Conservation (phyloP, 2,329 filamentous ascomycete genomes). For the Raffaelea albimanens region DNA sequence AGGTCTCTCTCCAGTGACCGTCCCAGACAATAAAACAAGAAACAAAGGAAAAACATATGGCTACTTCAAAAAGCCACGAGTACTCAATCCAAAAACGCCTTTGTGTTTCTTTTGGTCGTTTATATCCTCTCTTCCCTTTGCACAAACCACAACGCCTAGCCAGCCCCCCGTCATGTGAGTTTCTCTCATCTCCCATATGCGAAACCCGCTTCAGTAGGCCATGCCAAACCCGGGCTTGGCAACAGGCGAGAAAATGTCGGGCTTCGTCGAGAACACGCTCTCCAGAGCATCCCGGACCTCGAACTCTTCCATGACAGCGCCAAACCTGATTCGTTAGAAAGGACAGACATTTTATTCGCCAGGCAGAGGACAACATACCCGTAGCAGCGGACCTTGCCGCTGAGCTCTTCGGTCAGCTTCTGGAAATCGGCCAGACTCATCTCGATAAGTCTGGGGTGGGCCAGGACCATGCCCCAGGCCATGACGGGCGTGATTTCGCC, state of each 20-base stretch:
- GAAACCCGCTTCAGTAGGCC: neutral
- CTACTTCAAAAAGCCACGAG: no score
- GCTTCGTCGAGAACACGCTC: constrained; percentile 55
- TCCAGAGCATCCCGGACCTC: constrained; percentile 71
- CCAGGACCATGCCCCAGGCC: constrained; percentile 78
- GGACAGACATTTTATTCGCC: neutral
- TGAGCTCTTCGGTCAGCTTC: constrained; percentile 62
- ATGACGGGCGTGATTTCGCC: constrained; percentile 92
- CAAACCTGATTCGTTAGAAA: constrained; percentile 35
- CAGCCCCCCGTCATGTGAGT: no score
- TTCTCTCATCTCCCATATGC: no score
- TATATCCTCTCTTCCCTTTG: neutral
- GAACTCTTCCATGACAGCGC: constrained; percentile 56
- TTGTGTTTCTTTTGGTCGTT: neutral
- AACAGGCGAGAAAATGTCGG: constrained; percentile 16
- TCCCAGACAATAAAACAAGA: no score
- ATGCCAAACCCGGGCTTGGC: neutral
- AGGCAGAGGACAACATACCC: constrained; percentile 52
- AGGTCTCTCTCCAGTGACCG: no score
- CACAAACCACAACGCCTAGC: no score
- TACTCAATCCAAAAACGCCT: neutral
- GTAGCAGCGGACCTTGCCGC: constrained; percentile 80
- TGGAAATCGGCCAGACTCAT: constrained; percentile 61
- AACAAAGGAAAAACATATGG: no score
- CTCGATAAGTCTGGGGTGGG: constrained; percentile 58